Percentiles rank a stretch among this genome's conserved stretches.
These are phyloP conservation scores for Apiosordaria backusii DNA, from an alignment of 495 filamentous ascomycete genomes.

Conservation along the genomic window DNA sequence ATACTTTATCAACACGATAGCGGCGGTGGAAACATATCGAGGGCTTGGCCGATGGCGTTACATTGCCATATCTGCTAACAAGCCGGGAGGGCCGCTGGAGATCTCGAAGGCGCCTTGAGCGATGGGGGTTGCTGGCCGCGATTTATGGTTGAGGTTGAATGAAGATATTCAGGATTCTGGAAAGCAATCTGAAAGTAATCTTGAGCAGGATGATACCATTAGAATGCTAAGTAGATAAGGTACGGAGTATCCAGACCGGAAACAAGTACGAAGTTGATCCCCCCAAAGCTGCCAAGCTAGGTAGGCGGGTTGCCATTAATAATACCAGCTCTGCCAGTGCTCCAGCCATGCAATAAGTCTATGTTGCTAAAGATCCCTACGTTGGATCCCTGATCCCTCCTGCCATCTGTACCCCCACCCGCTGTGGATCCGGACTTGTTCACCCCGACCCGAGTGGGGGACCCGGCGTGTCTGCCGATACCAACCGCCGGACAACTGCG, in stretches of 20 bases:
- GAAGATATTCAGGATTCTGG: no score
- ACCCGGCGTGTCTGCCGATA: not conserved
- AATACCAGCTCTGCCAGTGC: no score
- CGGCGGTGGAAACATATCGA: constrained; percentile 23
- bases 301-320: no score
- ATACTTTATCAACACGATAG: constrained; percentile 34
- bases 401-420: not conserved
- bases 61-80: constrained; percentile 30
- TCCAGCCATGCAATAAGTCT: no score
- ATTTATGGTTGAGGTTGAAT: not conserved
- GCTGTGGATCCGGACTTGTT: not conserved
- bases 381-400: not conserved
- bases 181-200: no score
- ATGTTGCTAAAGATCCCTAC: not conserved
- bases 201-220: no score
- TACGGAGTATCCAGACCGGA: no score
- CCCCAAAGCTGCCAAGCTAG: no score
- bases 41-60: constrained; percentile 28
- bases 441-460: not conserved
- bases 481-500: not conserved
- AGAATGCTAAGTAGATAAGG: no score
- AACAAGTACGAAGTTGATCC: no score
- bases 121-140: not conserved
- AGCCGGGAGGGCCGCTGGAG: constrained; percentile 28
- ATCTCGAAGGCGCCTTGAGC: constrained; percentile 15